Conservation (phyloP, 768 basidiomycete genomes). For the Chalciporus chontae region DNA sequence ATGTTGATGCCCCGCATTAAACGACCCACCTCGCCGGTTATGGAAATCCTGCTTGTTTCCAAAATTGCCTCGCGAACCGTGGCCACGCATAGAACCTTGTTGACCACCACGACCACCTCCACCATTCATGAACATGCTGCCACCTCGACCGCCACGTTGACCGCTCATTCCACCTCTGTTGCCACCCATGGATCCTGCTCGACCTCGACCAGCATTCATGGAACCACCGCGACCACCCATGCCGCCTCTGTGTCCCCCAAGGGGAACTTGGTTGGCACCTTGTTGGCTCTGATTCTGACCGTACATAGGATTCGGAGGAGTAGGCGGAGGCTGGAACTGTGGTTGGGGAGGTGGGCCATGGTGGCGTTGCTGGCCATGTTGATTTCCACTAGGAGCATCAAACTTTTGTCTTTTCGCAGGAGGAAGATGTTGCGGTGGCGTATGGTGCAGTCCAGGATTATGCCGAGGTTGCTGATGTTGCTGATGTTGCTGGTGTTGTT, state of each 20-base stretch:
- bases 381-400: constrained; percentile 65
- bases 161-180: constrained; percentile 44
- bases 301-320: constrained; percentile 27
- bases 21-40: constrained; percentile 64
- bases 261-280: constrained; percentile 38
- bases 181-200: constrained; percentile 48
- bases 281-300: constrained; percentile 39
- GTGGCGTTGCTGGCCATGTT: constrained; percentile 38
- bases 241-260: constrained; percentile 44
- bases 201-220: constrained; percentile 32
- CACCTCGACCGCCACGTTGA: constrained; percentile 40
- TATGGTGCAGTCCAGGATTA: constrained; percentile 52
- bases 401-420: constrained; percentile 91
- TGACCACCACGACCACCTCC: constrained; percentile 45
- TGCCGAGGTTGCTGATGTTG: constrained; percentile 44
- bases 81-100: constrained; percentile 53
- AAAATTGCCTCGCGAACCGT: constrained; percentile 65
- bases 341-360: constrained; percentile 56
- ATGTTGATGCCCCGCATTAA: constrained; percentile 44
- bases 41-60: constrained; percentile 59
- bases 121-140: constrained; percentile 29
- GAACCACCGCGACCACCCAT: constrained; percentile 43
- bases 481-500: constrained; percentile 37
- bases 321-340: constrained; percentile 45
- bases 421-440: constrained; percentile 77